Base-by-base conservation (phyloP, 306 rosid species). In the Herpetospermum pedunculosum region DNA sequence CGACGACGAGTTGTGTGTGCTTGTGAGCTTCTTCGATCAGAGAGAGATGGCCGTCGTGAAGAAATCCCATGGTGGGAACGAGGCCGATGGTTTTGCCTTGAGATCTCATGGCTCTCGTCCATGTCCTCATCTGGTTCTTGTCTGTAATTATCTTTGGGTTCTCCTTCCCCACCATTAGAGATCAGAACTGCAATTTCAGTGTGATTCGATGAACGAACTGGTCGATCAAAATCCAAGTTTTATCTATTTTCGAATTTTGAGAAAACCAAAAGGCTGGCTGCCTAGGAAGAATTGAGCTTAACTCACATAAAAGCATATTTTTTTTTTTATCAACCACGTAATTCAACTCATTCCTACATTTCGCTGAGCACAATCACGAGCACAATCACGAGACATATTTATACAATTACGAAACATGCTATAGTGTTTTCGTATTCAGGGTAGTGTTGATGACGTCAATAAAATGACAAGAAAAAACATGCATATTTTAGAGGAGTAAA, bases 51-150 rank as follows among this genome's bases (percentile, higher is more conserved):
- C 99, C 96, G 9, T 80, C 69, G 38, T 94, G 97, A 74, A 94
- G 97, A 75, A 49, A 91, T 2, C 97, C 99, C 99, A 94, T 94
- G 37, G 97, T 91, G 83, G 97, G 99, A 1, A 94, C 96, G 1
- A 91, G 43, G 30, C 81, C 86, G 2, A 94, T 82, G 62, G 82
- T 37, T 19, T 87, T 89, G 60, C 91, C 92, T 78, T 80, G 85
- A 43, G 92, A 83, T 81, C 91, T 82, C 88, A 84, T 87, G n/a
- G 83, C 25, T 19, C 97, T 86, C 13, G 97, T 85, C 99, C 99
- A 94, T 44, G 74, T 72, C 76, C 97, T 83, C 95, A 89, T 88
- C 74, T 82, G 25, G 40, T 74, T 68, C 72, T 89, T 91, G 59
- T 82, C 90, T 4, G 83, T 53, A 38, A 94, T 91, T 12, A 91